Percentiles rank a stretch among this genome's conserved stretches.
phyloP scores from a whole-genome alignment of 1,284 basidiomycete species.

The Meira nashicola region DNA sequence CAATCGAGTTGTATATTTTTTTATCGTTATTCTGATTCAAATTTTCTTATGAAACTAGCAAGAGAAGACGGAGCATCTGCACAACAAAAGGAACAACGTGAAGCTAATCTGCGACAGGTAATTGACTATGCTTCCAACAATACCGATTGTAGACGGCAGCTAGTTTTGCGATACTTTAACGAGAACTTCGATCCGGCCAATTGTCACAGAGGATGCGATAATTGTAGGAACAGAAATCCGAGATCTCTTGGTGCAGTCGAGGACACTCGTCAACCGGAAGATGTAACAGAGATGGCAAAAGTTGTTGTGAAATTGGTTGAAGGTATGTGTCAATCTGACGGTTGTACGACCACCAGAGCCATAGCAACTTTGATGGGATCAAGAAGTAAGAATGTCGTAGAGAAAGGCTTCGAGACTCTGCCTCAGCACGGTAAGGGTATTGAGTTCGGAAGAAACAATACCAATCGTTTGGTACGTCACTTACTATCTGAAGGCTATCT shows the following conservation, averaged over 20 bases:
- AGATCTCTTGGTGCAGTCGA: conserved; percentile 15
- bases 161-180: conserved; percentile 69
- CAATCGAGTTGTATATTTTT: conserved; percentile 55
- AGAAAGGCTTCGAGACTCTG: conserved; percentile 59
- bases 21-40: conserved; percentile 65
- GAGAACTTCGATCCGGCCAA: conserved; percentile 62
- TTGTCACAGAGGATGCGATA: conserved; percentile 70
- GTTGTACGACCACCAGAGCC: conserved; percentile 55
- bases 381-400: conserved; percentile 58
- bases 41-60: conserved; percentile 60
- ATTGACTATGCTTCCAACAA: conserved; percentile 73
- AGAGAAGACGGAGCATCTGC: conserved; percentile 56
- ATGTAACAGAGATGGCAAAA: conserved; percentile 61
- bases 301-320: conserved; percentile 61
- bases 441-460: conserved; percentile 57
- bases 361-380: conserved; percentile 65
- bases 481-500: conserved; percentile 58
- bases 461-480: conserved; percentile 65
- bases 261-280: conserved; percentile 42
- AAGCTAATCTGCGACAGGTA: conserved; percentile 61
- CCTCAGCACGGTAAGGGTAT: conserved; percentile 61
- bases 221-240: conserved; percentile 57
- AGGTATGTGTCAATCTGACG: conserved; percentile 52
- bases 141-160: conserved; percentile 77
- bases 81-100: conserved; percentile 62